Conservation (phyloP, 2,329 filamentous ascomycete species). For the Ophiostoma montium region DNA sequence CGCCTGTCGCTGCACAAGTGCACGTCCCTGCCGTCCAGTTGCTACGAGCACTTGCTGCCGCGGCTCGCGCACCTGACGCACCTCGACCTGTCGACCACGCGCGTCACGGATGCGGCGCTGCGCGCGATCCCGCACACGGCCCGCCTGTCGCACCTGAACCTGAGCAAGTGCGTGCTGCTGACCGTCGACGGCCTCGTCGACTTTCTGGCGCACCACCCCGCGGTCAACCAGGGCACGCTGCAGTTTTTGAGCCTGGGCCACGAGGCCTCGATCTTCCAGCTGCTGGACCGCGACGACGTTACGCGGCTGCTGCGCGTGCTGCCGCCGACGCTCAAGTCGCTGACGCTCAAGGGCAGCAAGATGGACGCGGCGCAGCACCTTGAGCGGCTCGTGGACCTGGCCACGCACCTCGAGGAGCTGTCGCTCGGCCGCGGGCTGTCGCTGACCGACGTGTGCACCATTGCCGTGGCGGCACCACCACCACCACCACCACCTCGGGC, state of each 20-base stretch:
- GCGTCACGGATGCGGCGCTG: constrained; percentile 58
- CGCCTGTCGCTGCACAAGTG: constrained; percentile 69
- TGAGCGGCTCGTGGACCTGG: constrained; percentile 46
- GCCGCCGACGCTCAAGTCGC: constrained; percentile 52
- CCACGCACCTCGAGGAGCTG: constrained; percentile 63
- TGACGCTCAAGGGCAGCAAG: constrained; percentile 62
- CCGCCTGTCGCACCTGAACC: constrained; percentile 60
- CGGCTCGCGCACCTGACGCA: constrained; percentile 57
- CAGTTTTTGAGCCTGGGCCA: constrained; percentile 61
- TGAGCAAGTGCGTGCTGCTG: constrained; percentile 61
- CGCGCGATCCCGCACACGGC: constrained; percentile 58
- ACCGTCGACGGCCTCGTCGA: constrained; percentile 52
- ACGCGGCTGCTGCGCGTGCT: constrained; percentile 50
- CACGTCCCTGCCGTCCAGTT: constrained; percentile 49
- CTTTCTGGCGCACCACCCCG: constrained; percentile 58
- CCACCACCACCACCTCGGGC: too few species aligned
- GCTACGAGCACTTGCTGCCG: constrained; percentile 59
- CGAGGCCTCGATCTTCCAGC: constrained; percentile 57
- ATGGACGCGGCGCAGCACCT: constrained; percentile 57
- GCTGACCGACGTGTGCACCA: constrained; percentile 48
- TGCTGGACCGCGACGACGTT: constrained; percentile 53
- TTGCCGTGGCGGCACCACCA: too few species aligned
- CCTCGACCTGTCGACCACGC: constrained; percentile 65
- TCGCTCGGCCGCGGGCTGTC: constrained; percentile 55
- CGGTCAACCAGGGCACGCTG: constrained; percentile 42